Evolutionary conservation across 345 rosid genomes (phyloP).

Genomic region (Rhodomyrtus tomentosa): DNA sequence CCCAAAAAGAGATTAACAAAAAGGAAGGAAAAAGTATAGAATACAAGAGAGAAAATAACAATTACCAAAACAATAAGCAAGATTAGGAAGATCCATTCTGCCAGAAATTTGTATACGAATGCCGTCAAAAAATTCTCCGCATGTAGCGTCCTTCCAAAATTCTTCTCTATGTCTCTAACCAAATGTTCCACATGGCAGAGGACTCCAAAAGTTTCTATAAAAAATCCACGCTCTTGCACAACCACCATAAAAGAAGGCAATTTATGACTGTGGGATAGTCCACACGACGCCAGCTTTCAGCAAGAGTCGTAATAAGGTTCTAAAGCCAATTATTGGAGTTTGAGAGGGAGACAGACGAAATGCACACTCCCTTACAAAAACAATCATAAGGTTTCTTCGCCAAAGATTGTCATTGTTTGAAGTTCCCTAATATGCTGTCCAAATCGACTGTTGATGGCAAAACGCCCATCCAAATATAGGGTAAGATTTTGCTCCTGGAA

Average conservation of each 20-base stretch:
- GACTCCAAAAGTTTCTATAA: neutral
- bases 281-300: neutral
- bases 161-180: neutral
- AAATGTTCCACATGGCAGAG: neutral
- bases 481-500: neutral
- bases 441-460: neutral
- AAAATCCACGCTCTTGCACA: neutral
- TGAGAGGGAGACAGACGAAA: neutral
- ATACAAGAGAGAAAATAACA: neutral
- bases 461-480: neutral
- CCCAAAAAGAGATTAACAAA: neutral
- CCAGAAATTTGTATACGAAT: neutral
- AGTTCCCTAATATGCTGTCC: neutral
- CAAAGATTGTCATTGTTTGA: neutral
- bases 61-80: neutral
- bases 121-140: neutral
- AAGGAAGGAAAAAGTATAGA: neutral
- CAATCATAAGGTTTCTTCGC: neutral
- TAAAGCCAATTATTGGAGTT: neutral
- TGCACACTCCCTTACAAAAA: neutral
- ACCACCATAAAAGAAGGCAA: neutral
- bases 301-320: neutral
- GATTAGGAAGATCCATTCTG: neutral
- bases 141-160: neutral
- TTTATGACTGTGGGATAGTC: neutral